Conservation (phyloP, 257 asterid species). For the Phtheirospermum japonicum region DNA sequence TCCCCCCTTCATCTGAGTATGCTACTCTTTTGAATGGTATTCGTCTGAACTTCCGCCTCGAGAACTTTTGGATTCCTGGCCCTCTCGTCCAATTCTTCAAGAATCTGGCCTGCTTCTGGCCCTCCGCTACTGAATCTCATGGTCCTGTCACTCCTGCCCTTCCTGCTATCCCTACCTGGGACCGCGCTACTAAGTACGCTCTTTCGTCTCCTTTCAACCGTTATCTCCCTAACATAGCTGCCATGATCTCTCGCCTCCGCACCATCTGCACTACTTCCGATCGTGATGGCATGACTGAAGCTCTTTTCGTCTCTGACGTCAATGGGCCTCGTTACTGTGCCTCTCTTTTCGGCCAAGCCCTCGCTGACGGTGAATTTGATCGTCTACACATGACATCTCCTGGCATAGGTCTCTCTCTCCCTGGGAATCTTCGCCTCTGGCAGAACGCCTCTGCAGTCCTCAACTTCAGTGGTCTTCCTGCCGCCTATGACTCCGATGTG, state of each 20-base stretch:
- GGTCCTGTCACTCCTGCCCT: neutral
- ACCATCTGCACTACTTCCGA: neutral
- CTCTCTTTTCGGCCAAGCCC: neutral
- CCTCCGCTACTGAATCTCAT: neutral
- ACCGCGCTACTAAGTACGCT: neutral
- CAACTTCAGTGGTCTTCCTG: neutral
- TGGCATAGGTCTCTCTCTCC: neutral
- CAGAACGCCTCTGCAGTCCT: neutral
- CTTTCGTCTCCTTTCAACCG: neutral
- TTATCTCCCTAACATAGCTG: neutral
- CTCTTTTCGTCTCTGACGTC: neutral
- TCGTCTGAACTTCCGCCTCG: neutral
- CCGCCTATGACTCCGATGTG: neutral
- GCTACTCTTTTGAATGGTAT: too few relatives aligned
- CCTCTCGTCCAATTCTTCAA: neutral
- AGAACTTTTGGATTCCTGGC: neutral
- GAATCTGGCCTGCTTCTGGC: neutral
- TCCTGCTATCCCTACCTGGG: neutral
- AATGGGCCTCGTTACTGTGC: neutral
- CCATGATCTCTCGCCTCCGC: neutral
- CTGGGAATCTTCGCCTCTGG: neutral
- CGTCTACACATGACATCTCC: neutral
- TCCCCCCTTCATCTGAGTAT: neutral
- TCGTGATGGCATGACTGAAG: neutral
- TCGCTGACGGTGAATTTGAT: neutral